A percentile compares a stretch with the other conserved stretches of the same genome.
Conservation (phyloP, 345 rosid species). For the Moricandia moricandioides region DNA sequence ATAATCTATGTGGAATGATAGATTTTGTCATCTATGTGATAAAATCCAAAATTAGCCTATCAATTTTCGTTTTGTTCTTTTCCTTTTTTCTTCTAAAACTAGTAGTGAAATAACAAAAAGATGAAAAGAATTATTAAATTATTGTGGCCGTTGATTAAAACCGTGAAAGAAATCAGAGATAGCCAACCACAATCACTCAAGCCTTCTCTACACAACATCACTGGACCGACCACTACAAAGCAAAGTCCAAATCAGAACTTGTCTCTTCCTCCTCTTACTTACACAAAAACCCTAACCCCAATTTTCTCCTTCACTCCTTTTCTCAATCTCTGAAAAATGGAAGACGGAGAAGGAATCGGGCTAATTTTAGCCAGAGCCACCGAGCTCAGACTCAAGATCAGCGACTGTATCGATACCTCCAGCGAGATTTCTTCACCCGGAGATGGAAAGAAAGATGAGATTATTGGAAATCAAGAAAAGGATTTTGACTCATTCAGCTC, state of each 20-base stretch:
- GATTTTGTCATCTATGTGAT: not conserved
- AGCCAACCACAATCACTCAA: conserved; percentile 36
- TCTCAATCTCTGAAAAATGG: conserved; percentile 14
- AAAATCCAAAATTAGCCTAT: not conserved
- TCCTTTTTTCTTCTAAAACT: not conserved
- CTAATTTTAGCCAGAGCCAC: conserved; percentile 70
- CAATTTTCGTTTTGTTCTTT: not conserved
- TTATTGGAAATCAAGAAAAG: conserved; percentile 29
- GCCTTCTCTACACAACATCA: not conserved
- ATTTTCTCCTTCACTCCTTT: not conserved
- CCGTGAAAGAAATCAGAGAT: conserved; percentile 28
- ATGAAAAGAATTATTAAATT: not conserved
- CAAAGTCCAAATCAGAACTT: conserved; percentile 6
- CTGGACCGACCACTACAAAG: conserved; percentile 1
- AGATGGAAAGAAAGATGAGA: conserved; percentile 20
- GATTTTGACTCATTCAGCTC: conserved; percentile 35
- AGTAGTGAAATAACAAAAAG: not conserved
- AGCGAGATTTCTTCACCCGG: conserved; percentile 23
- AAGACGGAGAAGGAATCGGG: conserved; percentile 69
- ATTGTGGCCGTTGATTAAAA: conserved; percentile 38
- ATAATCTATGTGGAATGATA: not conserved
- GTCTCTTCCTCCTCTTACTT: conserved; percentile 27
- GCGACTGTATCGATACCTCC: conserved; percentile 55
- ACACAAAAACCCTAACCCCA: conserved; percentile 36
- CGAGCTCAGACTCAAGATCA: conserved; percentile 71